These are phyloP conservation scores for Nemania sp. DNA, from an alignment of 2,329 filamentous ascomycete genomes.

Conservation along the genomic window DNA sequence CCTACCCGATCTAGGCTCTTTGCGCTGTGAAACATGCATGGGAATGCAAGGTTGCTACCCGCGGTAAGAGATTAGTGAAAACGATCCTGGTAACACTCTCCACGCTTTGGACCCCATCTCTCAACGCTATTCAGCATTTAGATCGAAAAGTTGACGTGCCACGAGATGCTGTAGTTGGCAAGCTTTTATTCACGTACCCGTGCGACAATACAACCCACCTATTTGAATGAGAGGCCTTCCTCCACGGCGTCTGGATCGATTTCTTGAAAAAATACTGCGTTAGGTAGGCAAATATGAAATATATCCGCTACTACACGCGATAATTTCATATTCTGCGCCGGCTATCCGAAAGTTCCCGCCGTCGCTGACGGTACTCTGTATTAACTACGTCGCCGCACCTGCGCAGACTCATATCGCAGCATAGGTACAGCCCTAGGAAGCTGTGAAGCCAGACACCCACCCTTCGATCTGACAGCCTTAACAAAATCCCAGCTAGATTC, in stretches of 20 bases:
- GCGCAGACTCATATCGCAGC: background rate
- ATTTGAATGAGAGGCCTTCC: slow-evolving; percentile 10
- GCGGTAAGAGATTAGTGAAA: slow-evolving; percentile 21
- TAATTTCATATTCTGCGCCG: slow-evolving; percentile 5
- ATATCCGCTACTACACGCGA: background rate
- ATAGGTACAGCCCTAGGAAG: background rate
- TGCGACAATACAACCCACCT: slow-evolving; percentile 23
- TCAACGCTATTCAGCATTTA: too few species aligned
- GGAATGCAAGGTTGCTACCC: slow-evolving; percentile 29
- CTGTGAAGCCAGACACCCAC: slow-evolving; percentile 5
- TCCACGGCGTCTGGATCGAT: too few species aligned
- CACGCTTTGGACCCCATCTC: slow-evolving; percentile 14
- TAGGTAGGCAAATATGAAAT: background rate
- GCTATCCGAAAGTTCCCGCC: slow-evolving; percentile 11
- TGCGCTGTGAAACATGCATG: slow-evolving; percentile 25
- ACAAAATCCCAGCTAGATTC: slow-evolving; percentile 22
- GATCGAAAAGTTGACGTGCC: slow-evolving; percentile 21
- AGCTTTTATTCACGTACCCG: slow-evolving; percentile 21
- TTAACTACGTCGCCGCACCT: slow-evolving; percentile 3
- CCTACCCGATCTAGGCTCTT: slow-evolving; percentile 26
- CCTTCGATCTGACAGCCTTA: slow-evolving; percentile 15
- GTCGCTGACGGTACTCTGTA: slow-evolving; percentile 12
- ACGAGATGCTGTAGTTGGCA: slow-evolving; percentile 25
- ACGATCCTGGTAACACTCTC: slow-evolving; percentile 10
- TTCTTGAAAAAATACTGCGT: too few species aligned